Evolutionary conservation across 768 basidiomycete species (phyloP), one percentile per base, ranked within the genome.

Genomic region (Mycena kentingensis): DNA sequence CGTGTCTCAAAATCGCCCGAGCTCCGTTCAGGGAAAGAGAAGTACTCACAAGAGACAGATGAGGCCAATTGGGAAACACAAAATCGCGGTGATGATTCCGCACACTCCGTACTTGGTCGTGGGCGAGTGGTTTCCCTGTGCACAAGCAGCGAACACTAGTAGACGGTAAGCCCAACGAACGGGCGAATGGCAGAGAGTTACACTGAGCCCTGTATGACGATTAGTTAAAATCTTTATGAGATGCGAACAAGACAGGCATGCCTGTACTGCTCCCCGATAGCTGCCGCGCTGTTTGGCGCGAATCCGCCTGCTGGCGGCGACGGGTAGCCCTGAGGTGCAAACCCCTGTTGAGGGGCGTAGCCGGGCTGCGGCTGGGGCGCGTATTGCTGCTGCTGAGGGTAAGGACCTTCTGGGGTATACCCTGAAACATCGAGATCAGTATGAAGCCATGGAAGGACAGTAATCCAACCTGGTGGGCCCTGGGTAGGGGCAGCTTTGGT

Each of bases 1-100:
- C n/a, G n/a, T n/a, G n/a, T n/a, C n/a, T n/a, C n/a, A n/a, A n/a
- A n/a, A n/a, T n/a, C n/a, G n/a, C n/a, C n/a, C n/a, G n/a, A n/a
- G n/a, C n/a, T n/a, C n/a, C n/a, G n/a, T n/a, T n/a, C 45, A 46
- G n/a, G 35, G 27, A 12, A 44, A 27, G 16, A 12, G 24, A 27
- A 21, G 26, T 38, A 59, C 64, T 31, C 34, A 68, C 68, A 65
- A 67, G 36, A 69, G 60, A 41, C 64, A 68, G 21, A 67, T 63
- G 15, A 69, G 38, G 11, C 67, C 67, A 7, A 60, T 52, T 5
- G 68, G 68, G 49, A 69, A 69, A 25, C 58, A 62, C 0, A 62
- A 18, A 13, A 63, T 41, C 5, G 63, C 64, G 8, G 60, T 60
- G 37, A 67, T 65, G 32, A 63, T 61, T 5, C 60, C 62, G 22